A percentile compares a stretch with the other conserved stretches of the same genome.
Evolutionary conservation across 139 green algal genomes (phyloP).

Genomic region (Diplosphaera chodatii): DNA sequence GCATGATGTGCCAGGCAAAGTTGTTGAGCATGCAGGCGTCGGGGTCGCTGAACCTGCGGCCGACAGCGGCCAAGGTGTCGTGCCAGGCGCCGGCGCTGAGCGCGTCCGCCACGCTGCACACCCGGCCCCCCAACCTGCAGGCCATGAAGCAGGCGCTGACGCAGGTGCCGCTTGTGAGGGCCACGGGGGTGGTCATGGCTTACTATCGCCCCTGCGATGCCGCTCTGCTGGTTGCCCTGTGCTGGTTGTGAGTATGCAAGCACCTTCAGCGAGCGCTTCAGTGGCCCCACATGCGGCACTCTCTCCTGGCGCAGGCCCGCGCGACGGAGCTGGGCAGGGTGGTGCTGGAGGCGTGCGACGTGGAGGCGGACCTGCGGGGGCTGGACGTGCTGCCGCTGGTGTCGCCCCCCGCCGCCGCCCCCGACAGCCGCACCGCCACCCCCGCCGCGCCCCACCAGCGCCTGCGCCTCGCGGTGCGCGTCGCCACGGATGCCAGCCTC

Average conservation of each 20-base stretch:
- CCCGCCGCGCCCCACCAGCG: conserved; percentile 31
- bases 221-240: too few relatives aligned
- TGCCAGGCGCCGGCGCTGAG: conserved; percentile 36
- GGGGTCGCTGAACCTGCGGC: not conserved
- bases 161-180: too few relatives aligned
- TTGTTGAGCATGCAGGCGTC: too few relatives aligned
- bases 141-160: conserved; percentile 37
- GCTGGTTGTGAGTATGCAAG: too few relatives aligned
- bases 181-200: too few relatives aligned
- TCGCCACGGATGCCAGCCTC: too few relatives aligned
- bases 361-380: conserved; percentile 35
- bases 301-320: conserved; percentile 33
- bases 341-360: conserved; percentile 16
- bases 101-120: conserved; percentile 23
- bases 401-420: conserved; percentile 12
- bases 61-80: not conserved
- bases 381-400: conserved; percentile 65
- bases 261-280: too few relatives aligned
- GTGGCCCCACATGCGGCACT: too few relatives aligned
- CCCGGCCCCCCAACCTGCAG: conserved; percentile 26
- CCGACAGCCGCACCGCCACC: conserved; percentile 4
- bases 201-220: too few relatives aligned
- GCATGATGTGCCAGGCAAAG: too few relatives aligned
- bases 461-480: conserved; percentile 35
- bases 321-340: conserved; percentile 32